Evolutionary conservation across 78 protist genomes (phyloP).

Genomic region (Dictyostelium firmibasis): DNA sequence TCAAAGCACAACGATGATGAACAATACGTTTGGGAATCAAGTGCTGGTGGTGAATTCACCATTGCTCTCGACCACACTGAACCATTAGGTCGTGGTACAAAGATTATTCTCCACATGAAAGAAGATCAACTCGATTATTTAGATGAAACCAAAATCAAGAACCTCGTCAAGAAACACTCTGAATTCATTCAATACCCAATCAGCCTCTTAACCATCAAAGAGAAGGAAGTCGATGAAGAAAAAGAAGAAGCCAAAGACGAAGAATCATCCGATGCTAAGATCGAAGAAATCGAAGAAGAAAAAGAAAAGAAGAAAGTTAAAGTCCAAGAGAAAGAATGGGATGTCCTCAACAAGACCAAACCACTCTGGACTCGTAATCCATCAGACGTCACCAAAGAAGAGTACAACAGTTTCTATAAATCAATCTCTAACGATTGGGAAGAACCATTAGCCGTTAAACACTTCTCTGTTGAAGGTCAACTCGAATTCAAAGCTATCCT

Average conservation of each 20-base stretch:
- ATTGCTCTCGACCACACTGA: constrained; percentile 85
- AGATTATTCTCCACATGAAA: constrained; percentile 96
- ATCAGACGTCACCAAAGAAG: constrained; percentile 98
- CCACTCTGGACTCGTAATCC: constrained; percentile 99
- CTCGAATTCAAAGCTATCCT: constrained; percentile 98
- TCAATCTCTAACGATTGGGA: constrained; percentile 99
- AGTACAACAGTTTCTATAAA: constrained; percentile 99
- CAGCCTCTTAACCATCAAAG: constrained; percentile 93
- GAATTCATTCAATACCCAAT: constrained; percentile 99
- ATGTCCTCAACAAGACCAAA: constrained; percentile 98
- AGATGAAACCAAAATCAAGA: constrained; percentile 97
- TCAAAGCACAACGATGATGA: constrained; percentile 99
- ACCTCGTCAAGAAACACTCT: constrained; percentile 99
- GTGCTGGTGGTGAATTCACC: constrained; percentile 99
- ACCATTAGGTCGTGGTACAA: constrained; percentile 98
- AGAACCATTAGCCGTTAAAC: constrained; percentile 99
- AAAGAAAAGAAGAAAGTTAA: constrained; percentile 93
- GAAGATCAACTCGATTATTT: constrained; percentile 99
- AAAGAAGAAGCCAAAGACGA: constrained; percentile 85
- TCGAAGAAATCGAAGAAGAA: constrained; percentile 93
- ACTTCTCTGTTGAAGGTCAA: constrained; percentile 99
- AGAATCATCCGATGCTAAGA: constrained; percentile 82
- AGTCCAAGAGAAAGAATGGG: constrained; percentile 96
- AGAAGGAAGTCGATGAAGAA: constrained; percentile 93
- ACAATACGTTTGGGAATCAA: constrained; percentile 98